Base-by-base conservation (phyloP, 2,329 filamentous ascomycete genomes). In the Anisogramma anomala region DNA sequence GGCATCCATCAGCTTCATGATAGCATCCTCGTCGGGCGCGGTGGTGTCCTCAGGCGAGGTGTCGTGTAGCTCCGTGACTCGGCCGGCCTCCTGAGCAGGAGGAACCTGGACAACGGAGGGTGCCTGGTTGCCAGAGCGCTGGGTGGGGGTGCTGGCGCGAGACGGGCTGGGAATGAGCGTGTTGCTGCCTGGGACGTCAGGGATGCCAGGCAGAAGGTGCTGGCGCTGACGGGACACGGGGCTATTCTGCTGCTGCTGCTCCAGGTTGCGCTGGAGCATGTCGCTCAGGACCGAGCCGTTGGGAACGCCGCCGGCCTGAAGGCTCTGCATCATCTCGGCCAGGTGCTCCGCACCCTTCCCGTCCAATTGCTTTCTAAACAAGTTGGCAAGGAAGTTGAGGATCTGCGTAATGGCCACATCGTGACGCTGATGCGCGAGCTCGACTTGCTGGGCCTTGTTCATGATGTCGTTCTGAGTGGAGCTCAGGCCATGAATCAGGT, bases 341-440 rank as follows among this genome's bases (percentile, higher is more conserved):
- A 96, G 84, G 55, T 94, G 81, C 51, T 93, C 88, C 42, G 83
- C 74, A 23, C 79, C 79, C 52, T 89, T 82, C 26, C 88, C 85
- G 57, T 95, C 88, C 36, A 98, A 65, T 48, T 86, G 94, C 55
- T 93, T 82, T 48, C 94, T 83, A 63, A 96, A 98, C 31, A 98
- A 89, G 10, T 93, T 96, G 33, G 89, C 91, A 15, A 98, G 72
- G 60, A 98, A 96, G 36, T 88, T 94, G 31, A 98, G 72, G 48
- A 98, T 96, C n/a, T 89, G 89, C 55, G 95, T 96, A 62, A 98
- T 96, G 0, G 89, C 95, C 57, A 89, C 94, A 58, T 98, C 91
- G 55, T 98, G 91, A n/a, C 91, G 80, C 52, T 89, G 87, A 55
- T 96, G 89, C 56, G 94, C 78, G 45, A 77, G 83, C 60, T 96